phyloP scores from a whole-genome alignment of 768 basidiomycete genomes.

The Leucosporidium creatinivorum region DNA sequence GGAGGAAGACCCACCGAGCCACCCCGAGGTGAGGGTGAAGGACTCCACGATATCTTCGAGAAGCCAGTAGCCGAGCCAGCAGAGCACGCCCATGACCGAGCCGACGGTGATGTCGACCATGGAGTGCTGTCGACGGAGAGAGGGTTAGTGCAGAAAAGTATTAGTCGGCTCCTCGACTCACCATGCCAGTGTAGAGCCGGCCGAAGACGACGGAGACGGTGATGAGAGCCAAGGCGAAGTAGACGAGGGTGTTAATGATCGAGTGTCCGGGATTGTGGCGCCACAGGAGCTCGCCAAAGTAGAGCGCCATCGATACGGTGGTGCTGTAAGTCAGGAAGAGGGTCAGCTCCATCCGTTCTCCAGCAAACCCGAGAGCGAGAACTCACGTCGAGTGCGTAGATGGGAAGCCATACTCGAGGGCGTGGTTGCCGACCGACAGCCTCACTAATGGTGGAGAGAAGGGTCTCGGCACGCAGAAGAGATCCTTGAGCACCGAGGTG shows the following conservation, averaged over 20 bases:
- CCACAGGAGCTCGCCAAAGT: slow-evolving; percentile 47
- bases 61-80: slow-evolving; percentile 25
- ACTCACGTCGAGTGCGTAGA: slow-evolving; percentile 75
- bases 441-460: slow-evolving; percentile 86
- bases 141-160: neutral
- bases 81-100: slow-evolving; percentile 24
- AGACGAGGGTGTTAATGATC: neutral
- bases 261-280: neutral
- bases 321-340: slow-evolving; percentile 43
- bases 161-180: neutral
- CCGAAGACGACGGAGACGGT: slow-evolving; percentile 41
- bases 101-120: slow-evolving; percentile 24
- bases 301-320: slow-evolving; percentile 77
- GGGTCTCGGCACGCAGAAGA: slow-evolving; percentile 81
- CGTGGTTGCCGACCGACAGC: slow-evolving; percentile 31
- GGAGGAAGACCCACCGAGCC: neutral
- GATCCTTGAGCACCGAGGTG: slow-evolving; percentile 76
- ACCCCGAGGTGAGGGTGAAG: neutral
- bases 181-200: slow-evolving; percentile 41
- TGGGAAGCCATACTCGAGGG: slow-evolving; percentile 79
- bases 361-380: too few relatives aligned
- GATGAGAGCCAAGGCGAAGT: slow-evolving; percentile 32
- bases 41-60: slow-evolving; percentile 7
- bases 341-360: too few relatives aligned
- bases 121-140: slow-evolving; percentile 27